Evolutionary conservation across 345 rosid species (phyloP), one percentile per base, ranked within the genome.

Genomic region (Leavenworthia alabamica): DNA sequence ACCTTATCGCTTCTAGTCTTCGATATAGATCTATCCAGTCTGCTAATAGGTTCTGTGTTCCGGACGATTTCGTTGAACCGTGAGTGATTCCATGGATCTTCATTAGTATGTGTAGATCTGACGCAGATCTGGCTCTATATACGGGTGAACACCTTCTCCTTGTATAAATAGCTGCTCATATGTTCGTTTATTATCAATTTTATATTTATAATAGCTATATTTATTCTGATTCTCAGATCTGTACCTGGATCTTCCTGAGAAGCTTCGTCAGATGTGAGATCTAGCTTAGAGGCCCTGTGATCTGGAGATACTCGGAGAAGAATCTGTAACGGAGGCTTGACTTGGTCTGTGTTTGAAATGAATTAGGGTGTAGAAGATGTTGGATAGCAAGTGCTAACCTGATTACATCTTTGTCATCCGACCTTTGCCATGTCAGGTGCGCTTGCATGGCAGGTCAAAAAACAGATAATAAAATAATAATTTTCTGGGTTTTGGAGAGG

Each of bases 381-480:
- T 68, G 68, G 19, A 62, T 35, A 11, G 42, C 12, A 42, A 29
- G n/a, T 3, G 26, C 53, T 54, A 32, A 10, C 75, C 77, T 67
- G 70, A 45, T 64, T 13, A 10, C 61, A 79, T 83, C 83, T 83
- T 62, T 80, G 85, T 83, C 86, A 74, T 78, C 81, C 68, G 90
- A 77, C 85, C 95, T 86, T 86, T 86, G 95, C 90, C 86, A 84
- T 82, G 84, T 15, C 81, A 77, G 95, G 95, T 86, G 95, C 88
- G 95, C 95, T 86, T 78, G 95, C 85, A 74, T 82, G 95, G 95
- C 90, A 72, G 95, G 90, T 86, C 95, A n/a, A 64, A 68, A 37
- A 24, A 53, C 64, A 24, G 9, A 15, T 77, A 78, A 83, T 78
- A 82, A 86, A 86, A 41, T 11, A 3, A 0, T 2, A 0, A 0